These are phyloP conservation scores for Hirsutella minnesotensis DNA, from an alignment of 2,329 filamentous ascomycete genomes.

Conservation along the genomic window DNA sequence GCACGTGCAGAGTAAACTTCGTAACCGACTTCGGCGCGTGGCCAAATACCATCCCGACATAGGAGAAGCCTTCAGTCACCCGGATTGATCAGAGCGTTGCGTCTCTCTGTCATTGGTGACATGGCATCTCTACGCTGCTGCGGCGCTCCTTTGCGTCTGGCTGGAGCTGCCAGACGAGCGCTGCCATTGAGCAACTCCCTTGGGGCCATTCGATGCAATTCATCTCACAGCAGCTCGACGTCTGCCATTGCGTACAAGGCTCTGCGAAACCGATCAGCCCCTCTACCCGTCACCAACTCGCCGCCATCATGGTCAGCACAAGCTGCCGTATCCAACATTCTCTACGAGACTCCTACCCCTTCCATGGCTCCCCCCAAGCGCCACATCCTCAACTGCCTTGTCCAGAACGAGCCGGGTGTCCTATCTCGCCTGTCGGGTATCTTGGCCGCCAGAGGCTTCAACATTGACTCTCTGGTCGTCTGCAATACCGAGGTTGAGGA, in stretches of 20 bases:
- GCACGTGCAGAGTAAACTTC: no score
- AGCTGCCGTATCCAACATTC: slow-evolving; percentile 91
- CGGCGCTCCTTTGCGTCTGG: slow-evolving; percentile 26
- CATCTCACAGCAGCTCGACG: slow-evolving; percentile 59
- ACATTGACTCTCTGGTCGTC: slow-evolving; percentile 96
- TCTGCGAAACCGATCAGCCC: slow-evolving; percentile 78
- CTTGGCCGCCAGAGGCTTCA: slow-evolving; percentile 90
- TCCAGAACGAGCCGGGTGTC: slow-evolving; percentile 97
- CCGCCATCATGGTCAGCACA: slow-evolving; percentile 78
- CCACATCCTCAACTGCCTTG: slow-evolving; percentile 94
- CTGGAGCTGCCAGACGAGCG: slow-evolving; percentile 13
- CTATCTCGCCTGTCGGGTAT: slow-evolving; percentile 94
- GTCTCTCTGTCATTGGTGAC: slow-evolving; percentile 8
- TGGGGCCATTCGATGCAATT: slow-evolving; percentile 22
- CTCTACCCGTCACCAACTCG: slow-evolving; percentile 66
- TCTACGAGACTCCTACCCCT: slow-evolving; percentile 91
- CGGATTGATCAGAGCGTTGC: not conserved
- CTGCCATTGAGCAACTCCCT: slow-evolving; percentile 14
- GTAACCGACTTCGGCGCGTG: no score
- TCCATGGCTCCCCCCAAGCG: slow-evolving; percentile 78
- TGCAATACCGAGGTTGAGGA: slow-evolving; percentile 97
- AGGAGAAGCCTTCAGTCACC: not conserved
- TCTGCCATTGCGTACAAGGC: slow-evolving; percentile 96
- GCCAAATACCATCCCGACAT: not conserved
- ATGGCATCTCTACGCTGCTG: slow-evolving; percentile 35